Evolutionary conservation across 192 early-diverging fungal species (phyloP).

Genomic region (Rhizoclosmatium sp.): DNA sequence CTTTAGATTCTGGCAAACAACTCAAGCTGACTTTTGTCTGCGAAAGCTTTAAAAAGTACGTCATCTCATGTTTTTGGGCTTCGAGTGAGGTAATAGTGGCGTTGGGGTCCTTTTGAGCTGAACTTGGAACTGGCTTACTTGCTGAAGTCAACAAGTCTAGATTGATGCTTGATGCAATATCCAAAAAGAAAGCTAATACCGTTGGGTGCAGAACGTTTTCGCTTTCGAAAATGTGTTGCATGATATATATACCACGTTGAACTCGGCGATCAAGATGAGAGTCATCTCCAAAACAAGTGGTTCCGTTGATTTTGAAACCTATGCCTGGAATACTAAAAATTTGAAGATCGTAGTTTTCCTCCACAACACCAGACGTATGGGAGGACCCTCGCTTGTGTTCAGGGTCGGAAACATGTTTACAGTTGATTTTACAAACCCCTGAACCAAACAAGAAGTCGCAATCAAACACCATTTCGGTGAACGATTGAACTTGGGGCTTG

Average conservation of each 20-base stretch:
- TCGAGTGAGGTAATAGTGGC: slow-evolving; percentile 30
- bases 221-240: slow-evolving; percentile 49
- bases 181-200: slow-evolving; percentile 72
- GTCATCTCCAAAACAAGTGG: slow-evolving; percentile 43
- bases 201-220: slow-evolving; percentile 77
- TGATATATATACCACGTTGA: slow-evolving; percentile 22
- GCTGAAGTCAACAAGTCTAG: slow-evolving; percentile 32
- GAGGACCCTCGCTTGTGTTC: slow-evolving; percentile 6
- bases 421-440: slow-evolving; percentile 21
- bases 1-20: slow-evolving; percentile 78
- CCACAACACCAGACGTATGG: not conserved
- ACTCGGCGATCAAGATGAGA: slow-evolving; percentile 1
- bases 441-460: slow-evolving; percentile 32
- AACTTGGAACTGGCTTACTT: not conserved
- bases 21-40: slow-evolving; percentile 75
- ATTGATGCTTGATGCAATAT: slow-evolving; percentile 71
- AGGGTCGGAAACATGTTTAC: not conserved
- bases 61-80: slow-evolving; percentile 36
- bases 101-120: slow-evolving; percentile 53
- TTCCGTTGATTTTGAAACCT: slow-evolving; percentile 43
- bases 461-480: slow-evolving; percentile 25
- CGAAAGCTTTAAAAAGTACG: slow-evolving; percentile 47
- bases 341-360: slow-evolving; percentile 35
- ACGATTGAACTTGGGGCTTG: not conserved
- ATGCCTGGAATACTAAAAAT: slow-evolving; percentile 47